Conservation (phyloP, 106 monocot species). For the Dendrobium catenatum region DNA sequence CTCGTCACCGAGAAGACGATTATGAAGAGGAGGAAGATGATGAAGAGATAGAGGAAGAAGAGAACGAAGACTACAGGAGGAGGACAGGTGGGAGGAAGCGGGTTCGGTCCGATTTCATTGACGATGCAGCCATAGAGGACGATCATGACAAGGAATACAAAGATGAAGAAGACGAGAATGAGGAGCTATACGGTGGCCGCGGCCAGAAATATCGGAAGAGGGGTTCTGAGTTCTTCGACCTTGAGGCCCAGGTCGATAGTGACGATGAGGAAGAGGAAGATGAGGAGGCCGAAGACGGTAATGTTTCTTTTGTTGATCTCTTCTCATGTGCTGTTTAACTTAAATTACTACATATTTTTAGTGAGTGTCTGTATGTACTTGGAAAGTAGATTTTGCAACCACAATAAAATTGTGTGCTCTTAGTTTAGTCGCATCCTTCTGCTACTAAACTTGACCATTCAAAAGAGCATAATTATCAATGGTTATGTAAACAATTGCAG, state of each 20-base stretch:
- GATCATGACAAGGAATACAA: slow-evolving; percentile 79
- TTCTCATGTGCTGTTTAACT: not conserved
- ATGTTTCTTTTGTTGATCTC: not conserved
- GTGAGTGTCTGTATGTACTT: not conserved
- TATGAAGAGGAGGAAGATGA: slow-evolving; percentile 19
- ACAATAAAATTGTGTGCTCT: not conserved
- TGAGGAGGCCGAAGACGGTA: slow-evolving; percentile 86
- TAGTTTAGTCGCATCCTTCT: not conserved
- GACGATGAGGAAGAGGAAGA: slow-evolving; percentile 88
- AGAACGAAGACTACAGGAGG: slow-evolving; percentile 29
- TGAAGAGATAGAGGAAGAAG: slow-evolving; percentile 36
- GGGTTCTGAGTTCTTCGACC: slow-evolving; percentile 63
- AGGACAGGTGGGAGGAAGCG: slow-evolving; percentile 43
- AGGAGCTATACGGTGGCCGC: slow-evolving; percentile 14
- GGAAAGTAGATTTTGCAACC: not conserved
- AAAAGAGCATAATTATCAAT: not conserved
- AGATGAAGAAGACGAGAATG: slow-evolving; percentile 53
- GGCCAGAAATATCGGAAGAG: slow-evolving; percentile 36
- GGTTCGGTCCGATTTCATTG: slow-evolving; percentile 58
- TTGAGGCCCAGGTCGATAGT: slow-evolving; percentile 64
- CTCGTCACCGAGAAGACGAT: slow-evolving; percentile 24
- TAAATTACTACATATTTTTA: not conserved
- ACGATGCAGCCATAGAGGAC: slow-evolving; percentile 68
- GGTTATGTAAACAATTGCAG: slow-evolving; percentile 25
- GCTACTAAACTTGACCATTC: not conserved